Evolutionary conservation across 179 eudicot species (phyloP).

Genomic region (Nepenthes alata): DNA sequence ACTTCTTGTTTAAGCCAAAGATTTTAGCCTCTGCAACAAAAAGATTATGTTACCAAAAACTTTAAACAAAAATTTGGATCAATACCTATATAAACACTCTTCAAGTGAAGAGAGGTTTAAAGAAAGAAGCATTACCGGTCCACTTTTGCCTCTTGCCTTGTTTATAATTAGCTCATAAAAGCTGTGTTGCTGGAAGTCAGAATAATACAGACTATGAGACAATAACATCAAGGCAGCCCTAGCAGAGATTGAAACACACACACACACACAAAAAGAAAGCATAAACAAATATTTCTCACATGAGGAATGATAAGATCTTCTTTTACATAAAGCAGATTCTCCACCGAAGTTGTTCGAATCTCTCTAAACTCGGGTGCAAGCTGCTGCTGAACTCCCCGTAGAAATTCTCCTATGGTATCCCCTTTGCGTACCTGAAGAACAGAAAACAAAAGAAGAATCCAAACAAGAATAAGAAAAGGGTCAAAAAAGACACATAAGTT

Average conservation of each 20-base stretch:
- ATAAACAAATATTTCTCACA: conserved; percentile 25
- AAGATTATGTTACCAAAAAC: too few relatives aligned
- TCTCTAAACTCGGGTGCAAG: conserved; percentile 97
- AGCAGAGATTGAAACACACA: neutral
- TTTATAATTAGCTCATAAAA: conserved; percentile 91
- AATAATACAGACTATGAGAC: conserved; percentile 1
- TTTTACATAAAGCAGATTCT: conserved; percentile 90
- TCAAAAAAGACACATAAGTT: neutral
- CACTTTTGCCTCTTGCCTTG: conserved; percentile 99
- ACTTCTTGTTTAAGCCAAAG: too few relatives aligned
- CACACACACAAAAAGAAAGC: neutral
- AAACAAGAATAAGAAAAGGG: conserved; percentile 1
- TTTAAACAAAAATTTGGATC: neutral
- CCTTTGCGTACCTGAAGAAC: conserved; percentile 80
- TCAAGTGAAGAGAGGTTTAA: neutral
- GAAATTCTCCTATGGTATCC: conserved; percentile 81
- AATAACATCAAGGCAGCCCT: neutral
- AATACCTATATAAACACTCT: neutral
- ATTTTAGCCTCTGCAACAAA: too few relatives aligned
- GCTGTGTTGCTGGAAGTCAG: conserved; percentile 75
- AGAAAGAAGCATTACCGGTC: conserved; percentile 55
- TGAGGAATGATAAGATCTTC: conserved; percentile 98
- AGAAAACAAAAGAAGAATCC: conserved; percentile 3
- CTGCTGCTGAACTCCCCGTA: conserved; percentile 90
- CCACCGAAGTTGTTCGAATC: conserved; percentile 89